Percentiles rank a stretch among this genome's conserved stretches.
These are phyloP conservation scores for Russula sp. DNA, from an alignment of 768 basidiomycete species.

Conservation along the genomic window DNA sequence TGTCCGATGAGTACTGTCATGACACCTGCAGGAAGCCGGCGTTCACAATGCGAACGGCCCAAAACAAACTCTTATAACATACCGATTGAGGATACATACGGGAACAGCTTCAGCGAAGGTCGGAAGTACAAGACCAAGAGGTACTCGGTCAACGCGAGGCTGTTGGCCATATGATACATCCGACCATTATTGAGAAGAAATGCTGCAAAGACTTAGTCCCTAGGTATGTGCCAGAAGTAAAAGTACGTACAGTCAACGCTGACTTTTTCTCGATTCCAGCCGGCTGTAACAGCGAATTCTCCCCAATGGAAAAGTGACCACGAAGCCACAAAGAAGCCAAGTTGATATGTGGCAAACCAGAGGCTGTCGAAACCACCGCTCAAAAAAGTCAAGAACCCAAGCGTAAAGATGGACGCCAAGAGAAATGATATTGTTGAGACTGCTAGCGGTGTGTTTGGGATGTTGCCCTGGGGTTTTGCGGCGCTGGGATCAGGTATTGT, in stretches of 20 bases:
- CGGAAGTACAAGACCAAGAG: conserved; percentile 60
- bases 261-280: conserved; percentile 91
- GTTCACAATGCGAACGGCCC: not conserved
- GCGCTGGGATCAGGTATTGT: conserved; percentile 43
- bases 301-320: conserved; percentile 90
- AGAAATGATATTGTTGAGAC: conserved; percentile 74
- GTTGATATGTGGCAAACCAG: conserved; percentile 68
- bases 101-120: conserved; percentile 54
- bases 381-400: conserved; percentile 49
- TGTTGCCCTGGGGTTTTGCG: conserved; percentile 42
- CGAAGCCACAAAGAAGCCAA: conserved; percentile 77
- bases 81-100: conserved; percentile 60
- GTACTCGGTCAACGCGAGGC: conserved; percentile 74
- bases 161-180: conserved; percentile 81
- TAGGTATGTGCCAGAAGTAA: not conserved
- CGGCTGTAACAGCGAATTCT: conserved; percentile 93
- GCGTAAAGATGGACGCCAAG: conserved; percentile 66
- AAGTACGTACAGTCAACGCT: conserved; percentile 79
- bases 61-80: conserved; percentile 24
- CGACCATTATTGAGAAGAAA: conserved; percentile 89
- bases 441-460: conserved; percentile 87
- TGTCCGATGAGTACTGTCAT: conserved; percentile 65
- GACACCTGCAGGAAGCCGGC: conserved; percentile 45
- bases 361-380: conserved; percentile 39
- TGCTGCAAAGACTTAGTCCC: conserved; percentile 44